Evolutionary conservation across 208 protist species (phyloP).

Genomic region (Lotmaria passim): DNA sequence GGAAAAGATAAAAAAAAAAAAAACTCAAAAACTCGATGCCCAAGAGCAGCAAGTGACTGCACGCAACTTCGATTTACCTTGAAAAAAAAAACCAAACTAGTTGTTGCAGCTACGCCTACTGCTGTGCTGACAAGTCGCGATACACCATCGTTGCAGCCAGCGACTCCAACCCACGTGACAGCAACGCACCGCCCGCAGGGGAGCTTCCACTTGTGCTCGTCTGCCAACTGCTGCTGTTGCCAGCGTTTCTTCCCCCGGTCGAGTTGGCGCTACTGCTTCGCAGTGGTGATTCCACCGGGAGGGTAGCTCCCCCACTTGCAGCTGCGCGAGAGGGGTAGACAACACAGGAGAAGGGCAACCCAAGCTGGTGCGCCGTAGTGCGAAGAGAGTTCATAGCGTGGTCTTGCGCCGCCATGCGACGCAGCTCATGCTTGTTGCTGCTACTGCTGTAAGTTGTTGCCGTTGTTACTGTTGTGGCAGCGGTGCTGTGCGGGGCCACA

Average conservation of each 20-base stretch:
- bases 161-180: conserved; percentile 26
- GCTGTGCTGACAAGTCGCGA: conserved; percentile 16
- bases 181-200: background rate
- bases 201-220: background rate
- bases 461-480: background rate
- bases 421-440: conserved; percentile 4
- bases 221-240: background rate
- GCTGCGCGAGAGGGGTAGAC: background rate
- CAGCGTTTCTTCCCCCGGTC: background rate
- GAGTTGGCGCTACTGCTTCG: background rate
- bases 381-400: conserved; percentile 23
- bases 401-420: conserved; percentile 17
- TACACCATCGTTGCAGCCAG: conserved; percentile 36
- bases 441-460: background rate
- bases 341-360: background rate
- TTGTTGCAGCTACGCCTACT: too few relatives aligned
- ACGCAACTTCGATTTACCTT: too few relatives aligned
- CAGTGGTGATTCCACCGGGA: background rate
- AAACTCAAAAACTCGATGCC: too few relatives aligned
- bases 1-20: background rate
- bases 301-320: background rate
- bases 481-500: background rate
- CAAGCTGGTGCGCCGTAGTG: conserved; percentile 16
- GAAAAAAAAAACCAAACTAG: too few relatives aligned
- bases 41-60: too few relatives aligned